Conservation (phyloP, 140 eudicot genomes). For the Erigeron philadelphicus region DNA sequence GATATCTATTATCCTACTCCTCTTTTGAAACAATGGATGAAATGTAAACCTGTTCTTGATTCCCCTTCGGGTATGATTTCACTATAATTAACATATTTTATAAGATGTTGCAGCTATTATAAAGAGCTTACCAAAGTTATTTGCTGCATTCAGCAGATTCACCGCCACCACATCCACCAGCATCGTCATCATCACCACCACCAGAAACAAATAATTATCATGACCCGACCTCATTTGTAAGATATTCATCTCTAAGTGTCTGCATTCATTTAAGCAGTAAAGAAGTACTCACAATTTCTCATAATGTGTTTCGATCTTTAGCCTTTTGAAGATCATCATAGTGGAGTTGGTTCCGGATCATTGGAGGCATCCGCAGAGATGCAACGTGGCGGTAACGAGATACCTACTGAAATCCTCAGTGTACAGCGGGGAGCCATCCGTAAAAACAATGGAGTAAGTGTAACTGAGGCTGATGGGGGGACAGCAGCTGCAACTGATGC, state of each 20-base stretch:
- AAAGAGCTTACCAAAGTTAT: constrained; percentile 20
- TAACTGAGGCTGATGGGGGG: constrained; percentile 30
- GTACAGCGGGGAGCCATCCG: constrained; percentile 38
- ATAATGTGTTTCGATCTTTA: constrained; percentile 29
- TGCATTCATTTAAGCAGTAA: neutral
- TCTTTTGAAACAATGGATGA: constrained; percentile 56
- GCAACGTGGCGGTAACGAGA: too few relatives aligned
- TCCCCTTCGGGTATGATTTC: constrained; percentile 68
- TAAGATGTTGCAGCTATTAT: neutral
- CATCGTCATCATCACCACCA: constrained; percentile 59
- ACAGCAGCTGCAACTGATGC: constrained; percentile 29
- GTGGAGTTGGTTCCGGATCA: constrained; percentile 50
- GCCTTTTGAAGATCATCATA: constrained; percentile 47
- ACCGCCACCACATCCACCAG: constrained; percentile 63
- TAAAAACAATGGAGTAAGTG: constrained; percentile 29
- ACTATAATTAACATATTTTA: neutral
- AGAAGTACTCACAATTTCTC: constrained; percentile 1
- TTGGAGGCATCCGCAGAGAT: constrained; percentile 32
- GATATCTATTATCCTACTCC: constrained; percentile 59
- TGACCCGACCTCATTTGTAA: constrained; percentile 51
- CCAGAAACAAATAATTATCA: constrained; percentile 37
- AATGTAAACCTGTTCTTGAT: constrained; percentile 56
- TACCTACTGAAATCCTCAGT: constrained; percentile 33
- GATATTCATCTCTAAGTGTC: constrained; percentile 16
- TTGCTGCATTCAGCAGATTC: constrained; percentile 38